Percentiles rank a stretch among this genome's conserved stretches.
phyloP scores from a whole-genome alignment of 345 rosid genomes.

The Citrus inodora region DNA sequence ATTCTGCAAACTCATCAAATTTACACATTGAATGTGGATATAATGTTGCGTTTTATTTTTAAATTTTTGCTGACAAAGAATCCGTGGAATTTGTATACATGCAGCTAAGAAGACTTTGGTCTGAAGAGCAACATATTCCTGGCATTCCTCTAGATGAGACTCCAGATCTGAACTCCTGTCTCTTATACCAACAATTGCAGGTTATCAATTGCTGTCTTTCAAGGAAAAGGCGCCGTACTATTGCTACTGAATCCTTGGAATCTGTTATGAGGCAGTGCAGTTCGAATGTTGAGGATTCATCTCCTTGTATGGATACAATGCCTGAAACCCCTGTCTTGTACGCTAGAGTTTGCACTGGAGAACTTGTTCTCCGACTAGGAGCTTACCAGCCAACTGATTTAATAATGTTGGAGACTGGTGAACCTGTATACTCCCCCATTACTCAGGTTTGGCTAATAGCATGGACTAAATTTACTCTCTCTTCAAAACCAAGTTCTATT shows the following conservation, averaged over 20 bases:
- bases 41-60: not conserved
- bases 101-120: constrained; percentile 87
- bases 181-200: constrained; percentile 79
- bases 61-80: constrained; percentile 18
- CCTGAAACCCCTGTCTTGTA: constrained; percentile 44
- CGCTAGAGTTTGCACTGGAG: constrained; percentile 62
- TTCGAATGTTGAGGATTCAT: constrained; percentile 39
- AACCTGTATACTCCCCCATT: constrained; percentile 79
- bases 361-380: constrained; percentile 77
- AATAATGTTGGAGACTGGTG: constrained; percentile 88
- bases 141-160: constrained; percentile 67
- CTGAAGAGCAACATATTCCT: constrained; percentile 67
- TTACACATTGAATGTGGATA: not conserved
- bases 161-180: constrained; percentile 88
- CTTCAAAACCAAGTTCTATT: constrained; percentile 5
- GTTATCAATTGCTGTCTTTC: constrained; percentile 90
- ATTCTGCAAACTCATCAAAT: not conserved
- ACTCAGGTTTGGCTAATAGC: constrained; percentile 61
- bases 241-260: constrained; percentile 71
- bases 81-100: constrained; percentile 15
- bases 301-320: constrained; percentile 19
- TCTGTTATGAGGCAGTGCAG: constrained; percentile 55
- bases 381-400: constrained; percentile 48
- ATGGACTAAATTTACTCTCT: constrained; percentile 12
- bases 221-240: constrained; percentile 55